Evolutionary conservation across 2,329 filamentous ascomycete species (phyloP).

Genomic region (Thyridium curvatum): DNA sequence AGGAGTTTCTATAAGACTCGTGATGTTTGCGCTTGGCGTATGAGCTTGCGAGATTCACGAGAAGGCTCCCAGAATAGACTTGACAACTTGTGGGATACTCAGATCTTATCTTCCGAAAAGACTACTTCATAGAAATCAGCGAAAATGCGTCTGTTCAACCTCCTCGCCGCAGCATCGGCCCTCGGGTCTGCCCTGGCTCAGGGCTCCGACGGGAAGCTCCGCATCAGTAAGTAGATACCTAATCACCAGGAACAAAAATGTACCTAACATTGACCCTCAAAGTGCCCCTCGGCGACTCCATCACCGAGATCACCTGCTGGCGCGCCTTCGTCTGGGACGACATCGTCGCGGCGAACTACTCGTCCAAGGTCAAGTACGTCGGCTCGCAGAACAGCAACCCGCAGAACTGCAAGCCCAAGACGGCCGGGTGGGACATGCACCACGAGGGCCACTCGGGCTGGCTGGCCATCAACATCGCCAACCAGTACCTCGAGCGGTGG

Average conservation of each 20-base stretch:
- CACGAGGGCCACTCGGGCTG: slow-evolving; percentile 39
- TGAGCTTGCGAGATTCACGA: too few relatives aligned
- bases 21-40: too few relatives aligned
- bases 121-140: too few relatives aligned
- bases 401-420: slow-evolving; percentile 24
- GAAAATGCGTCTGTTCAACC: too few relatives aligned
- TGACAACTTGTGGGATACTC: too few relatives aligned
- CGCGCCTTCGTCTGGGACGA: slow-evolving; percentile 32
- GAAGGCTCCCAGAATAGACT: too few relatives aligned
- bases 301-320: slow-evolving; percentile 41
- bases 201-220: neutral
- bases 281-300: slow-evolving; percentile 37
- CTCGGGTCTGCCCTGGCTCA: neutral
- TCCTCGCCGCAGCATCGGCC: too few relatives aligned
- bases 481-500: slow-evolving; percentile 31
- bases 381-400: slow-evolving; percentile 31
- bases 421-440: slow-evolving; percentile 27
- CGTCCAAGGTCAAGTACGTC: slow-evolving; percentile 31
- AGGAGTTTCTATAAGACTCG: too few relatives aligned
- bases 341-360: slow-evolving; percentile 23
- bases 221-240: slow-evolving; percentile 1
- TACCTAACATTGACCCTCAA: neutral
- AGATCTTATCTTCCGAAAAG: too few relatives aligned
- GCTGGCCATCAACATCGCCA: slow-evolving; percentile 35
- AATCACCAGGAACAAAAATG: neutral